Evolutionary conservation across 805 yeast genomes (phyloP).

Genomic region (Saccharomycopsis javanensis): DNA sequence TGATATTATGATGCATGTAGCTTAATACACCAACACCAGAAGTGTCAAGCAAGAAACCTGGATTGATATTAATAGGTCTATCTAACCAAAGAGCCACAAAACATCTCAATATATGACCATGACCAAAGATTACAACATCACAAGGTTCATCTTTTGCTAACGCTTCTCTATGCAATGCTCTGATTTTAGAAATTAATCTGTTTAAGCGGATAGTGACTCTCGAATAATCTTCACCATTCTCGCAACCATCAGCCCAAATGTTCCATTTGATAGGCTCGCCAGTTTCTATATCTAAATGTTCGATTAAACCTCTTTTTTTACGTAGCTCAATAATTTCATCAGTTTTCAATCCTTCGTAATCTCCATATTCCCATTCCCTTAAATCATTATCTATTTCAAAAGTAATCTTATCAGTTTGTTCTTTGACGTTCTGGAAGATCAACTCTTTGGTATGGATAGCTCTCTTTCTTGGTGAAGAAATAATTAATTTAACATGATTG

Average conservation of each 20-base stretch:
- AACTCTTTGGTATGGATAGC: conserved; percentile 69
- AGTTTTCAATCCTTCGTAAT: conserved; percentile 79
- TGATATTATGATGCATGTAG: conserved; percentile 73
- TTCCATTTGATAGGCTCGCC: conserved; percentile 41
- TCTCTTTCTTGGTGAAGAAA: conserved; percentile 73
- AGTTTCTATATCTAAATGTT: conserved; percentile 15
- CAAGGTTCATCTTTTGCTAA: conserved; percentile 42
- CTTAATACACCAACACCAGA: conserved; percentile 92
- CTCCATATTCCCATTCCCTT: conserved; percentile 96
- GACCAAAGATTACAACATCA: conserved; percentile 80
- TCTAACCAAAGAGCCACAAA: conserved; percentile 85
- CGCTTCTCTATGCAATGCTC: conserved; percentile 46
- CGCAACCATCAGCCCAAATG: conserved; percentile 92
- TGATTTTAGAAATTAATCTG: conserved; percentile 53
- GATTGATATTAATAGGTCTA: conserved; percentile 46
- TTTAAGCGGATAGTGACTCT: conserved; percentile 69
- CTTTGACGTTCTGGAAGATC: conserved; percentile 40
- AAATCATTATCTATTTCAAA: conserved; percentile 53
- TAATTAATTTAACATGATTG: conserved; percentile 46
- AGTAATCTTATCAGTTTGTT: conserved; percentile 33
- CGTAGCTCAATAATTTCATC: conserved; percentile 55
- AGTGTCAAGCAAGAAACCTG: conserved; percentile 80
- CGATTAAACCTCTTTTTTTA: conserved; percentile 42
- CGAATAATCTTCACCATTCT: conserved; percentile 66
- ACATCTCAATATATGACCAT: conserved; percentile 87